A percentile compares a stretch with the other conserved stretches of the same genome.
Evolutionary conservation across 805 yeast species (phyloP).

Genomic region (Brettanomyces bruxellensis): DNA sequence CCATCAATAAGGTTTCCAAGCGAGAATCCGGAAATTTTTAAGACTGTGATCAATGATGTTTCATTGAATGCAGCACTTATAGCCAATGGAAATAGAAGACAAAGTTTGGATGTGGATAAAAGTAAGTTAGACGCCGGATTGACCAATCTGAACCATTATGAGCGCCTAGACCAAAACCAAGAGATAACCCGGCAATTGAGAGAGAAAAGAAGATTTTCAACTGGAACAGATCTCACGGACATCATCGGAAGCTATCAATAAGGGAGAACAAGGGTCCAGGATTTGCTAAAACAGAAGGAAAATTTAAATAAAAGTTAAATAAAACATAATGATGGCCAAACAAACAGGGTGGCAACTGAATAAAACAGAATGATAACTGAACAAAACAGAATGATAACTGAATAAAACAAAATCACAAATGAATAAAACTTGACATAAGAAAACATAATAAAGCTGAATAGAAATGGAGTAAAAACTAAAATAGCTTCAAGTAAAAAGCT

Average conservation of each 20-base stretch:
- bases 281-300: too few relatives aligned
- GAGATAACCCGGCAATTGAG: not conserved
- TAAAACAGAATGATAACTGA: too few relatives aligned
- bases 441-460: too few relatives aligned
- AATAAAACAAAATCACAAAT: too few relatives aligned
- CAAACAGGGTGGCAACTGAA: too few relatives aligned
- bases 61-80: constrained; percentile 30
- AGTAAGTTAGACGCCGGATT: constrained; percentile 1
- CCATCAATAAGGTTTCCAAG: not conserved
- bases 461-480: too few relatives aligned
- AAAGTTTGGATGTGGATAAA: not conserved
- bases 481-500: too few relatives aligned
- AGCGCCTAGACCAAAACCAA: not conserved
- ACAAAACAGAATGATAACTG: too few relatives aligned
- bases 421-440: too few relatives aligned
- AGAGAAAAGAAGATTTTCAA: not conserved
- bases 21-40: constrained; percentile 15
- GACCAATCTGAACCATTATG: constrained; percentile 1
- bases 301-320: too few relatives aligned
- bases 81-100: constrained; percentile 21
- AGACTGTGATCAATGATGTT: constrained; percentile 26
- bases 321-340: too few relatives aligned
- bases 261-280: not conserved
- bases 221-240: not conserved
- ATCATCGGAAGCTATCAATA: constrained; percentile 1